Percentiles rank a stretch among this genome's conserved stretches.
Evolutionary conservation across 495 filamentous ascomycete species (phyloP).

Genomic region (Tricharina praecox): DNA sequence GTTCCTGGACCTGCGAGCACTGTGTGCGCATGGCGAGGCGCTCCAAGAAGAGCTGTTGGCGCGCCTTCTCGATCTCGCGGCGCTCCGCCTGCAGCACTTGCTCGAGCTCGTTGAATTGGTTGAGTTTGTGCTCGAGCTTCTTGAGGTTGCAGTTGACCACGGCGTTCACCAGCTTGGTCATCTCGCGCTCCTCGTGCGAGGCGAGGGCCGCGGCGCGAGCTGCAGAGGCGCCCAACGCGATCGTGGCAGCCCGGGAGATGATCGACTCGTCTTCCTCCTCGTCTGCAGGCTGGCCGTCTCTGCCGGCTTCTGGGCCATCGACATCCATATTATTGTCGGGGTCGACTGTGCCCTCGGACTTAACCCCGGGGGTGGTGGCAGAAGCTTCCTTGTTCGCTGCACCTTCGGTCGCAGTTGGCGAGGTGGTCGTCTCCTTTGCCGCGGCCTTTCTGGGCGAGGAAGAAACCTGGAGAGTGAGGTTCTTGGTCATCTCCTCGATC

Average conservation of each 20-base stretch:
- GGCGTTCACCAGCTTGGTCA: conserved; percentile 76
- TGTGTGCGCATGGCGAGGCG: conserved; percentile 76
- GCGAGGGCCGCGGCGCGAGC: conserved; percentile 74
- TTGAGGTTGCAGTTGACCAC: conserved; percentile 40
- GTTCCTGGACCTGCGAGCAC: conserved; percentile 64
- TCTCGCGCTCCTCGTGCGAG: conserved; percentile 89
- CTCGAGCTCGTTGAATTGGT: conserved; percentile 94
- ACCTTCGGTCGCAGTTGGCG: conserved; percentile 31
- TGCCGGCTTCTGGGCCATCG: conserved; percentile 39
- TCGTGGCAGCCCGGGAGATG: conserved; percentile 49
- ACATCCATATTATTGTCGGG: conserved; percentile 47
- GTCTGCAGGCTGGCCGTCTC: conserved; percentile 22
- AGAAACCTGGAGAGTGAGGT: conserved; percentile 48
- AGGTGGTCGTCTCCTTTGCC: conserved; percentile 12
- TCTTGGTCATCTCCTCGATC: conserved; percentile 65
- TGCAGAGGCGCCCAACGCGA: conserved; percentile 69
- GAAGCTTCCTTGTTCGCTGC: conserved; percentile 30
- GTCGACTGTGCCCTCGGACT: conserved; percentile 32
- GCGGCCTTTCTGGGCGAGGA: conserved; percentile 35
- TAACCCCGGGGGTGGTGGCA: conserved; percentile 35
- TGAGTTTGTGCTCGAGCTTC: conserved; percentile 34
- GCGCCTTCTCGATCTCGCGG: conserved; percentile 72
- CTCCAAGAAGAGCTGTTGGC: conserved; percentile 87
- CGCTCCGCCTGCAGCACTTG: conserved; percentile 77
- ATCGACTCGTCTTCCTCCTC: conserved; percentile 26